phyloP scores from a whole-genome alignment of 352 stramenopile species.

The Pythium brassicae region DNA sequence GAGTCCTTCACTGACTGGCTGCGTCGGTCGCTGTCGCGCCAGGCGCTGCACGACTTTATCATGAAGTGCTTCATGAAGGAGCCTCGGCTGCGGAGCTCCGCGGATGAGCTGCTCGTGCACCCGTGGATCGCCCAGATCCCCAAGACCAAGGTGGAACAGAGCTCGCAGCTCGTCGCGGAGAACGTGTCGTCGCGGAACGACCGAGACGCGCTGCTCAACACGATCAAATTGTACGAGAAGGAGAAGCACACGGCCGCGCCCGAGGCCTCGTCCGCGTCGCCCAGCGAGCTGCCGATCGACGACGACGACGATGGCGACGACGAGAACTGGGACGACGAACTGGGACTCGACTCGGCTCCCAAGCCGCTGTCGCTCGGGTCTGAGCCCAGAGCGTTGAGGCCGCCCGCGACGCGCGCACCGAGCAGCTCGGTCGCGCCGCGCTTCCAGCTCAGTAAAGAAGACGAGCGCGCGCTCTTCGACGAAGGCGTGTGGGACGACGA shows the following conservation, averaged over 20 bases:
- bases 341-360: slow-evolving; percentile 48
- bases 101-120: slow-evolving; percentile 82
- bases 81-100: slow-evolving; percentile 69
- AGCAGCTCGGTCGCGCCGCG: neutral
- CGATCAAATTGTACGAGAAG: slow-evolving; percentile 82
- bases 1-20: too few relatives aligned
- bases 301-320: slow-evolving; percentile 36
- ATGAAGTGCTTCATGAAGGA: slow-evolving; percentile 93
- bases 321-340: slow-evolving; percentile 85
- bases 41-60: slow-evolving; percentile 90
- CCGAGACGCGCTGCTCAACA: slow-evolving; percentile 79
- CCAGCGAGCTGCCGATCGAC: neutral
- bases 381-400: too few relatives aligned
- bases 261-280: neutral
- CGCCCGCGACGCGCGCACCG: too few relatives aligned
- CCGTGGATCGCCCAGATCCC: slow-evolving; percentile 90
- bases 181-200: slow-evolving; percentile 75
- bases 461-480: slow-evolving; percentile 61
- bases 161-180: slow-evolving; percentile 71
- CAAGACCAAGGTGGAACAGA: slow-evolving; percentile 86
- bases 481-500: slow-evolving; percentile 73
- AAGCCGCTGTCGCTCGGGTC: slow-evolving; percentile 21
- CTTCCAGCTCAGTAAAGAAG: slow-evolving; percentile 77
- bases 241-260: slow-evolving; percentile 16
- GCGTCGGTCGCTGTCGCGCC: too few relatives aligned